Evolutionary conservation across 768 basidiomycete species (phyloP).

Genomic region (Leccinellum luteum): DNA sequence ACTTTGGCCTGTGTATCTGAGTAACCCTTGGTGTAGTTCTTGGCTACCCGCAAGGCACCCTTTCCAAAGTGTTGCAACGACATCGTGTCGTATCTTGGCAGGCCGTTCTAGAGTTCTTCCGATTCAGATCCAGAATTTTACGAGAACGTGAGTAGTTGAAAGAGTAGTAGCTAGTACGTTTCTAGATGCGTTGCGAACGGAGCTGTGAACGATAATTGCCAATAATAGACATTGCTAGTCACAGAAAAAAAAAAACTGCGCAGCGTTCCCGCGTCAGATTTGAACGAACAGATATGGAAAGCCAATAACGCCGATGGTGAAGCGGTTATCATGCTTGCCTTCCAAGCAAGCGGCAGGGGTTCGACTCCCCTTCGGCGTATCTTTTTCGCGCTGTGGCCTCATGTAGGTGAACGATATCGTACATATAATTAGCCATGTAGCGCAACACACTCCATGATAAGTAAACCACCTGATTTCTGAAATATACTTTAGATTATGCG

Average conservation of each 20-base stretch:
- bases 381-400: neutral
- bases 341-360: slow-evolving; percentile 78
- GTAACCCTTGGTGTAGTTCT: slow-evolving; percentile 96
- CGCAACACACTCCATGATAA: no score
- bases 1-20: slow-evolving; percentile 95
- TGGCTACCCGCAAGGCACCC: slow-evolving; percentile 81
- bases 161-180: slow-evolving; percentile 14
- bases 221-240: neutral
- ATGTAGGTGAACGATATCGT: no score
- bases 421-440: neutral
- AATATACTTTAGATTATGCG: no score
- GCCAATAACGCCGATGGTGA: slow-evolving; percentile 62
- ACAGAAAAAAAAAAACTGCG: neutral
- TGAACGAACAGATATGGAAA: neutral
- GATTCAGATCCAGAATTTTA: neutral
- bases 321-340: slow-evolving; percentile 93
- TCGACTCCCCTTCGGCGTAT: slow-evolving; percentile 67
- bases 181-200: slow-evolving; percentile 19
- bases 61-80: slow-evolving; percentile 81
- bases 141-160: neutral
- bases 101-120: neutral
- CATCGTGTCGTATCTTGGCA: slow-evolving; percentile 25
- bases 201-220: slow-evolving; percentile 4
- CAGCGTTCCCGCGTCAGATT: neutral
- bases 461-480: no score